These are phyloP conservation scores for Larix kaempferi DNA, from an alignment of 75 land plant genomes.

Conservation along the genomic window DNA sequence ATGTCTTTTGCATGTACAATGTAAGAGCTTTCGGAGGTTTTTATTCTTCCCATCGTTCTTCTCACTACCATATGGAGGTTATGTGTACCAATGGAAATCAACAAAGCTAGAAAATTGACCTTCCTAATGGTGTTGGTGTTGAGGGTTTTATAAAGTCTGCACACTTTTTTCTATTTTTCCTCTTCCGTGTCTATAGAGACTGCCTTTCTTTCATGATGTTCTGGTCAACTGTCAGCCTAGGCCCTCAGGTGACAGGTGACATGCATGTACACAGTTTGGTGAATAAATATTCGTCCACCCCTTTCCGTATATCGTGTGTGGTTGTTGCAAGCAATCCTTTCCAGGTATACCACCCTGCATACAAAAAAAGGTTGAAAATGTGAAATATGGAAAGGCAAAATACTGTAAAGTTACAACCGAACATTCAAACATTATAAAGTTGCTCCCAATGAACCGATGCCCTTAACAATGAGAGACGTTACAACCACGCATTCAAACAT, in stretches of 20 bases:
- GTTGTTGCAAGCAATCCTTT: not conserved
- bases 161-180: not conserved
- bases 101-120: too few relatives aligned
- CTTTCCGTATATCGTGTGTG: not conserved
- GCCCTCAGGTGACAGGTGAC: not conserved
- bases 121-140: not conserved
- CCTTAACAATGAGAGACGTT: too few relatives aligned
- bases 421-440: too few relatives aligned
- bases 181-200: slow-evolving; percentile 9
- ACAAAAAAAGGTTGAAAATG: not conserved
- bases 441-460: too few relatives aligned
- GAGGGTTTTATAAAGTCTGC: not conserved
- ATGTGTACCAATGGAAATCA: not conserved
- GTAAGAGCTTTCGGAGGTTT: not conserved
- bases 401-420: too few relatives aligned
- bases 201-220: not conserved
- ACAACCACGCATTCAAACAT: too few relatives aligned
- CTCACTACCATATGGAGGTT: not conserved
- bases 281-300: not conserved
- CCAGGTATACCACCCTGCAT: not conserved
- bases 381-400: too few relatives aligned
- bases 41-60: not conserved
- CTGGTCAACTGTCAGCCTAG: not conserved
- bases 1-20: not conserved
- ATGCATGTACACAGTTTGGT: not conserved